Evolutionary conservation across 495 filamentous ascomycete species (phyloP), one percentile per base, ranked within the genome.

Genomic region (Penicillium cosmopolitanum): DNA sequence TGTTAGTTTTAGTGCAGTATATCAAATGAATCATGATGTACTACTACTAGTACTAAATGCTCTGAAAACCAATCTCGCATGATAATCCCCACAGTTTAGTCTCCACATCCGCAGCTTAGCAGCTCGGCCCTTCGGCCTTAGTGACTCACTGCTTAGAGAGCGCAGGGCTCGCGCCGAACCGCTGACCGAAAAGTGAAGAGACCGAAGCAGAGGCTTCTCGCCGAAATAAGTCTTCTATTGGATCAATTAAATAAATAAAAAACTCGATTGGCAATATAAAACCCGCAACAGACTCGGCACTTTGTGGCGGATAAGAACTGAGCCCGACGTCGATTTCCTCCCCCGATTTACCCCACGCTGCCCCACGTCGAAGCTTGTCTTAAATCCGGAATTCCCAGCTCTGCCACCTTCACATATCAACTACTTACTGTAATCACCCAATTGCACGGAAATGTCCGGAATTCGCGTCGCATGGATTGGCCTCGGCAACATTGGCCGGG

Each of bases 401-500:
- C 34, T 31, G 19, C 56, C n/a, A 16, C 46, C 43, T 44, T 48
- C 31, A 21, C 31, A 21, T 8, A 31, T 31, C 28, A 18, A 13
- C 48, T 28, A 33, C 21, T 13, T 51, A 6, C 11, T 12, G 15
- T 55, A 8, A 6, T 13, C 21, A 15, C 33, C 11, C 5, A 28
- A 28, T 56, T 19, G 19, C 33, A 31, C 15, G 50, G 65, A 19
- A 35, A 72, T 72, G 66, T 53, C 64, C 16, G 62, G 53, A 61
- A 34, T 23, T 16, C 63, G 59, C 23, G 66, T 79, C 15, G 79
- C 93, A 66, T 96, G 88, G 87, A 89, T 96, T 55, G 93, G 93
- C 52, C 79, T 97, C 54, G 93, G 93, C 9, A 97, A 97, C 72
- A 96, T 96, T 84, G 93, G 93, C 60, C 81, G 89, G 58, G 91